Evolutionary conservation across 495 filamentous ascomycete genomes (phyloP).

Genomic region (Penicillium cataractarum): DNA sequence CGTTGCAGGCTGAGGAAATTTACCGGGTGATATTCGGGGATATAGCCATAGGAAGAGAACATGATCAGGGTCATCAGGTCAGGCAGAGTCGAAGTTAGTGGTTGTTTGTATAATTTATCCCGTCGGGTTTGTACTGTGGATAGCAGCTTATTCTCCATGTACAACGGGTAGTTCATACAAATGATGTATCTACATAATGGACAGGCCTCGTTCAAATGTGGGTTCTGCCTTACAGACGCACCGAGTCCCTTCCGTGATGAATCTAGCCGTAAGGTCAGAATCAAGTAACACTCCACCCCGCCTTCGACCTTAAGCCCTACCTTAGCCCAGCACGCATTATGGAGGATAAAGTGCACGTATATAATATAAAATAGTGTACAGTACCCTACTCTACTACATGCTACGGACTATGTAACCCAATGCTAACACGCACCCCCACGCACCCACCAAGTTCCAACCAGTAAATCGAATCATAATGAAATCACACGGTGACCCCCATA

Average conservation of each 20-base stretch:
- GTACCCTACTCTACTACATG: too few relatives aligned
- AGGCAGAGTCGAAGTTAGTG: too few relatives aligned
- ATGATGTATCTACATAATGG: too few relatives aligned
- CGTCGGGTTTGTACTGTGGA: too few relatives aligned
- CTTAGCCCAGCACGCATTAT: background rate
- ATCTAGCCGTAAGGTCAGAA: background rate
- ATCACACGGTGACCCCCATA: background rate
- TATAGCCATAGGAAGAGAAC: background rate
- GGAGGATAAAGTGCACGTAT: too few relatives aligned
- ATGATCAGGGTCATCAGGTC: background rate
- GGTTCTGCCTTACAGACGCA: background rate
- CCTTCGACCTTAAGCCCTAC: background rate
- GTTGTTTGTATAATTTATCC: too few relatives aligned
- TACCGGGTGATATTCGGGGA: conserved; percentile 3
- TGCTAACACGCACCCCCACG: background rate
- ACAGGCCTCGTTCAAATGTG: background rate
- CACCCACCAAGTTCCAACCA: background rate
- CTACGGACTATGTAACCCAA: background rate
- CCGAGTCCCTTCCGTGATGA: background rate
- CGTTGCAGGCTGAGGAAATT: background rate
- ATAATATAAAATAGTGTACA: too few relatives aligned
- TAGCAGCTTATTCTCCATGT: background rate
- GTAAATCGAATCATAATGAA: background rate
- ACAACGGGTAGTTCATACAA: background rate
- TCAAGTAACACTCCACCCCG: background rate